A percentile compares a stretch with the other conserved stretches of the same genome.
Conservation (phyloP, 2,329 filamentous ascomycete genomes). For the Amylocarpus encephaloides region DNA sequence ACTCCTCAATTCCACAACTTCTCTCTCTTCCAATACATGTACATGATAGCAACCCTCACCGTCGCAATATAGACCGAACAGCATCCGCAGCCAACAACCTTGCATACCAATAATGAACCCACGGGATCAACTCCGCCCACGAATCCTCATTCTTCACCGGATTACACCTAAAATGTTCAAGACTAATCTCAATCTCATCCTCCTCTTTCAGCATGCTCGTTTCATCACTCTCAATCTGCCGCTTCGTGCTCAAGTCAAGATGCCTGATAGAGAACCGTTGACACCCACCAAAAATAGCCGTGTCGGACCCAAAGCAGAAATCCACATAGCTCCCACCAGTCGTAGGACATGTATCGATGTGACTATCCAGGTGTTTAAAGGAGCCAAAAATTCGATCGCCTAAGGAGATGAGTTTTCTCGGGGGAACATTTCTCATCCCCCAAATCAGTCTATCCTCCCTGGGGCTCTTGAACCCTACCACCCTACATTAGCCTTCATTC, state of each 20-base stretch:
- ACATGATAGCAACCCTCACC: neutral
- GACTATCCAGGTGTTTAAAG: neutral
- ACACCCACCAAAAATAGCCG: neutral
- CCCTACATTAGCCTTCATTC: neutral
- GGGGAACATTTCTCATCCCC: neutral
- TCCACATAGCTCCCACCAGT: neutral
- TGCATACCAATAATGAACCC: constrained; percentile 9
- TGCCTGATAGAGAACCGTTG: constrained; percentile 2
- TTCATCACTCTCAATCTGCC: neutral
- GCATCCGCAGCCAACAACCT: constrained; percentile 3
- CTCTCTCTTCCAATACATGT: no score
- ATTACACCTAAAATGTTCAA: constrained; percentile 6
- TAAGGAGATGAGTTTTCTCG: neutral
- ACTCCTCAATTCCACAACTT: no score
- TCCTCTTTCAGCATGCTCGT: neutral
- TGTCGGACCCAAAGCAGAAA: constrained; percentile 4
- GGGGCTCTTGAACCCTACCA: neutral
- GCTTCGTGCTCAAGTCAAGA: neutral
- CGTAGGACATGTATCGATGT: neutral
- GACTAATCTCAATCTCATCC: neutral
- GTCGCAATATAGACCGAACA: neutral
- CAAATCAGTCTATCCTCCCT: neutral
- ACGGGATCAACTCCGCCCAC: constrained; percentile 3
- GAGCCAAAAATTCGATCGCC: neutral
- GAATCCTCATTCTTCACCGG: constrained; percentile 1